Evolutionary conservation across 129 eudicot genomes (phyloP), one percentile per base, ranked within the genome.

Genomic region (Lactuca saligna): DNA sequence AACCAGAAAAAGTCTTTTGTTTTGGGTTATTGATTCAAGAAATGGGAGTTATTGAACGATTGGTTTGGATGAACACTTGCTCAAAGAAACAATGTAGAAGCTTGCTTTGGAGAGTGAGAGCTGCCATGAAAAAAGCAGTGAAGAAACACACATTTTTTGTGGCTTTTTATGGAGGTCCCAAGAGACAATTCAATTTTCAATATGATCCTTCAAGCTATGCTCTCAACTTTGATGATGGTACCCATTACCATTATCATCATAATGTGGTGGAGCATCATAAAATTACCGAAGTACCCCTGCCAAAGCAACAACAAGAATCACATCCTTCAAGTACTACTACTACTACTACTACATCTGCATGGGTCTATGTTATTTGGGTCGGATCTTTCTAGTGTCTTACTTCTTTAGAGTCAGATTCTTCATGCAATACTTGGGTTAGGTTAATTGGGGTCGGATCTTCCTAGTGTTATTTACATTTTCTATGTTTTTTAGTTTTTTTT

Each of bases 131-230:
- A 77, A 87, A 80, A 68, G 81, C 81, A 29, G 70, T 78, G 34
- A 79, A 79, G 69, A 66, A 72, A 34, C 81, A 69, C 9, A 41
- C 75, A 39, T 76, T 61, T 39, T 50, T 76, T 61, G 75, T 76
- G 20, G 66, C 76, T 54, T 64, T 76, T 12, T 61, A 76, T 69
- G 81, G 78, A 53, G 65, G 79, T 35, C 39, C 65, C 8, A 85
- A 79, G 60, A 58, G 57, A 61, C 82, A 78, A 11, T 53, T 74
- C 42, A 87, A 64, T 8, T 90, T 87, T 60, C 97, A 81, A 41
- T 90, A 90, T 82, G 97, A 90, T 82, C 91, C 89, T 63, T 81
- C 71, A 55, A 86, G 94, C 56, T 90, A 90, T 84, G 94, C 97
- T 54, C 88, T 89, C 76, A 89, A 89, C 69, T 90, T 90, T 72